Conservation (phyloP, 495 filamentous ascomycete genomes). For the Tetracladium setigerum region DNA sequence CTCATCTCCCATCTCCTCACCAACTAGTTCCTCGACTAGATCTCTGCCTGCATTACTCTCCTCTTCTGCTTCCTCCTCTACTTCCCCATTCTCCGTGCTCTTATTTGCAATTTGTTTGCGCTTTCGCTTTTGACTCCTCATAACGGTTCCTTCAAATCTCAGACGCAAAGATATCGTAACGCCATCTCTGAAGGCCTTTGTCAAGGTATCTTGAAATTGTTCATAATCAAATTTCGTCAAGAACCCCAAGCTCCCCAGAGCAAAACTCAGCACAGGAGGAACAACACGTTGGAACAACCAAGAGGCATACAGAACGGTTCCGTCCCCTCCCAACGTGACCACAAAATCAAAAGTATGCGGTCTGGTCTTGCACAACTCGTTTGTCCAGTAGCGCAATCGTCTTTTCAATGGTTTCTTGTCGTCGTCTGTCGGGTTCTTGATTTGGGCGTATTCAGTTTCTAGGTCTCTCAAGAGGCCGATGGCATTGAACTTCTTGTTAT, state of each 20-base stretch:
- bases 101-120: neutral
- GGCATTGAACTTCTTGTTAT: conserved; percentile 65
- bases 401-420: conserved; percentile 6
- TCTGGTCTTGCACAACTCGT: conserved; percentile 61
- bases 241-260: conserved; percentile 87
- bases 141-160: conserved; percentile 90
- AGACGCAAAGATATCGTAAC: conserved; percentile 83
- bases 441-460: conserved; percentile 9
- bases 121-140: conserved; percentile 60
- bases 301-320: conserved; percentile 88
- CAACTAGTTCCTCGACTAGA: conserved; percentile 84
- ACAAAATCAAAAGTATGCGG: conserved; percentile 93
- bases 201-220: conserved; percentile 60
- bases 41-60: conserved; percentile 42
- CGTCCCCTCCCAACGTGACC: conserved; percentile 91
- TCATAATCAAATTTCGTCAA: conserved; percentile 94
- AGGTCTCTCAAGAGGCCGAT: conserved; percentile 16
- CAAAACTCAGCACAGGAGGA: conserved; percentile 86
- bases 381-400: conserved; percentile 76
- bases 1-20: conserved; percentile 71
- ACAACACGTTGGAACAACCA: conserved; percentile 98
- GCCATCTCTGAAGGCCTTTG: conserved; percentile 68
- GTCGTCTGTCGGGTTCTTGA: neutral
- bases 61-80: conserved; percentile 22
- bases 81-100: conserved; percentile 1